These are phyloP conservation scores for Nannochloropsis salina DNA, from an alignment of 108 stramenopile genomes.

Conservation along the genomic window DNA sequence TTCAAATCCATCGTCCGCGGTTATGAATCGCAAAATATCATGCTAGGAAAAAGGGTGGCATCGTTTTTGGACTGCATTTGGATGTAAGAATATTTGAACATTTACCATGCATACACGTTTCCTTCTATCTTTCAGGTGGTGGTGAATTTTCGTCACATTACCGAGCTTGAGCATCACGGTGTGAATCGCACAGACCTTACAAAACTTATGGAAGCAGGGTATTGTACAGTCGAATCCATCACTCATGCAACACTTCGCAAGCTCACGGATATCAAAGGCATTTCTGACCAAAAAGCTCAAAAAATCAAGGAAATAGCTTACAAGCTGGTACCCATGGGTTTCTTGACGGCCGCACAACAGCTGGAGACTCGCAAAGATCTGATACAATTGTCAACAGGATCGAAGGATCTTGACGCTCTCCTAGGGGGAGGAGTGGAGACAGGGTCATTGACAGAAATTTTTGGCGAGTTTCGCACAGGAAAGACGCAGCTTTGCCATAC, in stretches of 20 bases:
- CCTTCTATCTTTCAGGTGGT: conserved; percentile 31
- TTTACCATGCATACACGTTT: too few species aligned
- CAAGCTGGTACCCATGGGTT: conserved; percentile 89
- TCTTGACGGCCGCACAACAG: conserved; percentile 66
- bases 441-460: conserved; percentile 94
- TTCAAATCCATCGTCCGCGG: too few species aligned
- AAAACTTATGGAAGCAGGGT: conserved; percentile 90
- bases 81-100: too few species aligned
- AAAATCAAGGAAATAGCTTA: conserved; percentile 94
- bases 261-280: conserved; percentile 84
- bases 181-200: conserved; percentile 88
- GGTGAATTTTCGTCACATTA: conserved; percentile 50
- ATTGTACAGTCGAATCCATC: conserved; percentile 91
- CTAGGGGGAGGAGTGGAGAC: conserved; percentile 96
- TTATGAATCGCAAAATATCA: too few species aligned
- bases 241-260: conserved; percentile 87
- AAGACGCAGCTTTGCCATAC: conserved; percentile 99
- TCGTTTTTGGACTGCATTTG: too few species aligned
- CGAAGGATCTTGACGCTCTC: conserved; percentile 90
- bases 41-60: too few species aligned
- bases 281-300: conserved; percentile 51
- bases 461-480: conserved; percentile 85
- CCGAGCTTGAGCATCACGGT: conserved; percentile 82
- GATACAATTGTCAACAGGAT: conserved; percentile 78
- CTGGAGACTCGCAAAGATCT: conserved; percentile 42